A percentile compares a stretch with the other conserved stretches of the same genome.
Evolutionary conservation across 2,329 filamentous ascomycete genomes (phyloP).

Genomic region (Fusarium lateritium): DNA sequence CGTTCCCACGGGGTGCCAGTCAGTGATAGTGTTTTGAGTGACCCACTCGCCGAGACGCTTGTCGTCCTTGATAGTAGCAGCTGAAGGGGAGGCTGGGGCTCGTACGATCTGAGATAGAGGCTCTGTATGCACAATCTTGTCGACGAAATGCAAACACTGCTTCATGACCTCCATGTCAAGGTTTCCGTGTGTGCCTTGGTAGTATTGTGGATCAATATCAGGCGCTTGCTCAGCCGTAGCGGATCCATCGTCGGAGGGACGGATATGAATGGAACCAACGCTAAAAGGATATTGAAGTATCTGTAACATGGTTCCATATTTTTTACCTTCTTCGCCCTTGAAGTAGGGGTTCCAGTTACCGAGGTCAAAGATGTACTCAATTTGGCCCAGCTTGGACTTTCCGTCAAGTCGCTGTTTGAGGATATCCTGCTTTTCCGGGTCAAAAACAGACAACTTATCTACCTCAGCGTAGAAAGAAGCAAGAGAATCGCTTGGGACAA

Average conservation of each 20-base stretch:
- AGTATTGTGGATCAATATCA: conserved; percentile 61
- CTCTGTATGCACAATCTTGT: conserved; percentile 56
- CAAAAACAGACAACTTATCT: conserved; percentile 35
- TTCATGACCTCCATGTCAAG: conserved; percentile 62
- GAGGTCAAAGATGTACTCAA: conserved; percentile 65
- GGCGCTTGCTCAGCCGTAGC: conserved; percentile 49
- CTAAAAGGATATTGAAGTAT: conserved; percentile 68
- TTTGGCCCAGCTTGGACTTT: conserved; percentile 57
- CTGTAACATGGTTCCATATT: conserved; percentile 64
- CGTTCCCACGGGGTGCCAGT: conserved; percentile 59
- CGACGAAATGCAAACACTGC: conserved; percentile 57
- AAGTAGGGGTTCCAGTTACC: conserved; percentile 63
- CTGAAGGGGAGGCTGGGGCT: conserved; percentile 45
- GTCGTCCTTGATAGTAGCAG: conserved; percentile 32
- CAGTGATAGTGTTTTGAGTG: conserved; percentile 49
- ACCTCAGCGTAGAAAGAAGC: conserved; percentile 39
- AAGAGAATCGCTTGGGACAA: conserved; percentile 49
- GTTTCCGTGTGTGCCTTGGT: conserved; percentile 55
- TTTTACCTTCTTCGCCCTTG: conserved; percentile 54
- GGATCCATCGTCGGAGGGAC: conserved; percentile 23
- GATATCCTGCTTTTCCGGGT: conserved; percentile 49
- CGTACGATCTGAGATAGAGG: conserved; percentile 58
- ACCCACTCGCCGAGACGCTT: conserved; percentile 48
- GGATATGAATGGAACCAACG: conserved; percentile 63
- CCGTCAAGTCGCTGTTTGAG: conserved; percentile 53